A percentile compares a stretch with the other conserved stretches of the same genome.
Conservation (phyloP, 192 early-diverging fungal genomes). For the Dissophora ornata region DNA sequence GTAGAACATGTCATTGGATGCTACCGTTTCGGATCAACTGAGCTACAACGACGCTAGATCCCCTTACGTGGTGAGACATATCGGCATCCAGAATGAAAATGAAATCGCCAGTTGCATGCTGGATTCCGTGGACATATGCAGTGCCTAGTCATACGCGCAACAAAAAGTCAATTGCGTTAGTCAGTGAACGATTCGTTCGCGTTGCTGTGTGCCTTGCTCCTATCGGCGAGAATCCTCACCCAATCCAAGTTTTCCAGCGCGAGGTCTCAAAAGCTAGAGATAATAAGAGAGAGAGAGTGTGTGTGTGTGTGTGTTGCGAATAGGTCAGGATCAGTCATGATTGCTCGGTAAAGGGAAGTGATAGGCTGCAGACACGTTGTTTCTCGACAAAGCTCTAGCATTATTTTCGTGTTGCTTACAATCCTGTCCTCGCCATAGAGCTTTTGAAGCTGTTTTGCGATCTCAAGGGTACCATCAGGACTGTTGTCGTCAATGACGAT, state of each 20-base stretch:
- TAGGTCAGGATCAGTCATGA: too few species aligned
- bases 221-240: too few species aligned
- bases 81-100: conserved; percentile 99
- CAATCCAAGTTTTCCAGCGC: conserved; percentile 95
- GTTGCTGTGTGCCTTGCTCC: too few species aligned
- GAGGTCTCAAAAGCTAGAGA: conserved; percentile 90
- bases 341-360: neutral
- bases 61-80: conserved; percentile 94
- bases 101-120: conserved; percentile 94
- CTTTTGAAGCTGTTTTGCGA: conserved; percentile 88
- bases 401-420: too few species aligned
- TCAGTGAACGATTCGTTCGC: neutral
- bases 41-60: too few species aligned
- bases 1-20: too few species aligned
- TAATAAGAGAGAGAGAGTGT: too few species aligned
- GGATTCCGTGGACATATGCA: conserved; percentile 94
- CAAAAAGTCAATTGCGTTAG: neutral
- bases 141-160: conserved; percentile 67
- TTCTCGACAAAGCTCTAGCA: too few species aligned
- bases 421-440: conserved; percentile 90
- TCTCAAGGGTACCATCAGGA: conserved; percentile 94
- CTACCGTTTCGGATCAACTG: too few species aligned
- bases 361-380: too few species aligned
- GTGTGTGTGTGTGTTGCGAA: too few species aligned
- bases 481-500: conserved; percentile 97